These are phyloP conservation scores for Trichosanthes cucumerina DNA, from an alignment of 306 rosid species.

Conservation along the genomic window DNA sequence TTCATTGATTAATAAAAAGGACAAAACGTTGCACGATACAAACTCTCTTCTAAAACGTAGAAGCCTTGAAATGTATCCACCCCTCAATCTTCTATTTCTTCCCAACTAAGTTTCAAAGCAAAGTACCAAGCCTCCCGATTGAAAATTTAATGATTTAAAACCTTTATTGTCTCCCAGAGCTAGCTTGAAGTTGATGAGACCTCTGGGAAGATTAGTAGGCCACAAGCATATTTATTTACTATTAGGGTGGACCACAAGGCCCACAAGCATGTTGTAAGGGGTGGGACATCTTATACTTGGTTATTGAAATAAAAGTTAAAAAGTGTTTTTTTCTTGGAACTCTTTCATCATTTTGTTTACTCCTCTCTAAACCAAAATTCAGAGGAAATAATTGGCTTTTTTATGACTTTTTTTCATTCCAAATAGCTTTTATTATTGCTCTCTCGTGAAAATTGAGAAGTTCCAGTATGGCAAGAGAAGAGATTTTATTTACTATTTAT, in stretches of 20 bases:
- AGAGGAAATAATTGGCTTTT: neutral
- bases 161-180: neutral
- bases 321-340: neutral
- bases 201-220: neutral
- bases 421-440: neutral
- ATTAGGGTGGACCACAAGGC: too few relatives aligned
- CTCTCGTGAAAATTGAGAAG: neutral
- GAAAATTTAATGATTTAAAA: too few relatives aligned
- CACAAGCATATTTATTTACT: too few relatives aligned
- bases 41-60: neutral
- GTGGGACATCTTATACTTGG: neutral
- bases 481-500: conserved; percentile 11
- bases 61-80: neutral
- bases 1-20: too few relatives aligned
- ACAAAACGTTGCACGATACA: neutral
- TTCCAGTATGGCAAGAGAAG: neutral
- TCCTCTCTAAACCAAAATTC: neutral
- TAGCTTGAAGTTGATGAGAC: too few relatives aligned
- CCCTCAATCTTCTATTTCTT: neutral
- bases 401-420: neutral
- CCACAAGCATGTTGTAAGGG: neutral
- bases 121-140: neutral
- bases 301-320: neutral
- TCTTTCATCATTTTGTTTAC: neutral
- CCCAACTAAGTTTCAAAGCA: neutral